These are phyloP conservation scores for Fistulifera pelliculosa DNA, from an alignment of 108 stramenopile species.

Conservation along the genomic window DNA sequence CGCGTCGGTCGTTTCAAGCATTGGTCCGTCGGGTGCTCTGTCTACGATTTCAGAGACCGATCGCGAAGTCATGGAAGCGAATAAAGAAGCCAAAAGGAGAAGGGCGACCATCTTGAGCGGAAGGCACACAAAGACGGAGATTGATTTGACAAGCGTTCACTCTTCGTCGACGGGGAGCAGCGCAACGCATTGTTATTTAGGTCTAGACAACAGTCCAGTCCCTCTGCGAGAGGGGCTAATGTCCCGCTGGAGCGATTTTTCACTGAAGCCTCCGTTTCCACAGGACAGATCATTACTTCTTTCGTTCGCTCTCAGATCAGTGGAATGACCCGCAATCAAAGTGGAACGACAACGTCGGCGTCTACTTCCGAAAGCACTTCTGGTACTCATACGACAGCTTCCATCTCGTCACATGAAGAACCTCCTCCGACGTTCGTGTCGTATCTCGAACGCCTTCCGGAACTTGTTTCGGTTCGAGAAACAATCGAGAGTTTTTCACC, in stretches of 20 bases:
- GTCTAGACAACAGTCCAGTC: neutral
- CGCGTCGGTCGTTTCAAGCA: neutral
- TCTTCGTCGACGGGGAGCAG: neutral
- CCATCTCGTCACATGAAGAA: neutral
- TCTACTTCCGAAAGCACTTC: neutral
- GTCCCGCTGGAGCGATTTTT: neutral
- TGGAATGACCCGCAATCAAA: neutral
- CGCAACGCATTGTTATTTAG: neutral
- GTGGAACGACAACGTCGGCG: neutral
- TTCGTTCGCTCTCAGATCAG: neutral
- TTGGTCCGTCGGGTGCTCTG: neutral
- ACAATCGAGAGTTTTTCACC: neutral
- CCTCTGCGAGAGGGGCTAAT: slow-evolving; percentile 2
- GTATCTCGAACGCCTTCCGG: slow-evolving; percentile 2
- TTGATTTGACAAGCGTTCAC: neutral
- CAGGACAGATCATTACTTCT: neutral
- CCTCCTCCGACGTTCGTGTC: slow-evolving; percentile 3
- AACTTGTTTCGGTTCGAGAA: neutral
- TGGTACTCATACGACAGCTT: slow-evolving; percentile 4
- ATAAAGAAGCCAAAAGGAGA: slow-evolving; percentile 1
- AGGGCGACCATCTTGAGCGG: neutral
- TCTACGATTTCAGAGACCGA: slow-evolving; percentile 8
- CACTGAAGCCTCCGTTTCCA: neutral
- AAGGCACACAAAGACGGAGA: neutral
- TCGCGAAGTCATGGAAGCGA: slow-evolving; percentile 7